Conservation (phyloP, 805 yeast species). For the Yarrowia deformans region DNA sequence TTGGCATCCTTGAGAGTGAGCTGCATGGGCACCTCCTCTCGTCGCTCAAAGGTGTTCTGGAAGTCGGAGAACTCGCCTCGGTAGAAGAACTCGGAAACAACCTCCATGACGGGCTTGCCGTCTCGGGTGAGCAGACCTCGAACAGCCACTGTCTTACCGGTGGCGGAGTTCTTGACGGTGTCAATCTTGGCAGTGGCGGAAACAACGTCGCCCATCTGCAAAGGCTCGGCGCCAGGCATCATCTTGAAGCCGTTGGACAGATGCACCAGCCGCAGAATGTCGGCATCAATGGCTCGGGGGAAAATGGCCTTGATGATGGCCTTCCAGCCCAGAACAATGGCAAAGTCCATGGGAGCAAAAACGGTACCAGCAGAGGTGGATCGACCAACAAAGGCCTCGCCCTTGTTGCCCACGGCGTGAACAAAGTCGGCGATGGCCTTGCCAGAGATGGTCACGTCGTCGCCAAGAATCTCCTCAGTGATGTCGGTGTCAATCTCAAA, state of each 20-base stretch:
- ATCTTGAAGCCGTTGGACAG: slow-evolving; percentile 92
- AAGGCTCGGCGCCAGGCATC: slow-evolving; percentile 89
- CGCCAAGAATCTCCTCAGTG: slow-evolving; percentile 73
- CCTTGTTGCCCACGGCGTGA: slow-evolving; percentile 95
- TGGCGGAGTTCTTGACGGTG: slow-evolving; percentile 87
- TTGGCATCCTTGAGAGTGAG: slow-evolving; percentile 73
- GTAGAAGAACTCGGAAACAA: slow-evolving; percentile 93
- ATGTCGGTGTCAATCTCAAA: slow-evolving; percentile 69
- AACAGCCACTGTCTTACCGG: slow-evolving; percentile 96
- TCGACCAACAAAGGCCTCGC: slow-evolving; percentile 93
- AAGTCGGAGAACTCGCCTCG: slow-evolving; percentile 90
- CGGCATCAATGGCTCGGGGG: slow-evolving; percentile 97
- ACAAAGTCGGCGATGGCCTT: slow-evolving; percentile 89
- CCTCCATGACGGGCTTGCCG: slow-evolving; percentile 85
- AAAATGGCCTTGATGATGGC: slow-evolving; percentile 97
- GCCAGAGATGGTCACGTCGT: slow-evolving; percentile 68
- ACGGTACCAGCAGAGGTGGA: slow-evolving; percentile 70
- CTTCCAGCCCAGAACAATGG: slow-evolving; percentile 98
- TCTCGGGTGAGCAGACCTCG: slow-evolving; percentile 85
- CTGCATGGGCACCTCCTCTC: slow-evolving; percentile 85
- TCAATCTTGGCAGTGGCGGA: slow-evolving; percentile 82
- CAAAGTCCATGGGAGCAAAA: slow-evolving; percentile 98
- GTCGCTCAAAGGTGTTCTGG: slow-evolving; percentile 90
- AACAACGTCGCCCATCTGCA: slow-evolving; percentile 86
- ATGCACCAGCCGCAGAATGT: slow-evolving; percentile 90